Evolutionary conservation across 2,329 filamentous ascomycete genomes (phyloP).

Genomic region (Lachnellula subtilissima): DNA sequence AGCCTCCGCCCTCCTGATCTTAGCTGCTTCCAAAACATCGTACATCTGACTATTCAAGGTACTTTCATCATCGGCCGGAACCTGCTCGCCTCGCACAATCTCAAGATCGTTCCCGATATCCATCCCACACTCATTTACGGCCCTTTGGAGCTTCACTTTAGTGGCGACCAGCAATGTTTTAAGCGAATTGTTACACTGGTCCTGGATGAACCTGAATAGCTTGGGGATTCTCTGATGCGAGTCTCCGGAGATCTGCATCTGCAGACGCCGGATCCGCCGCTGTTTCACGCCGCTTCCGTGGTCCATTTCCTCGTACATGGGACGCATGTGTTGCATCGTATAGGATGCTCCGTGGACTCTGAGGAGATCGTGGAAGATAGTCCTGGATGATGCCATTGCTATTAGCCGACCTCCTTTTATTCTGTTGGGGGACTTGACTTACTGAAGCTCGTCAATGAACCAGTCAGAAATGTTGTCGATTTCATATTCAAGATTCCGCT

Average conservation of each 20-base stretch:
- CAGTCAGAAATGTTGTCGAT: slow-evolving; percentile 3
- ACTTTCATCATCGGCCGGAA: slow-evolving; percentile 1
- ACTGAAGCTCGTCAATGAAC: slow-evolving; percentile 10
- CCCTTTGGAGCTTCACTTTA: slow-evolving; percentile 1
- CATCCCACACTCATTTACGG: slow-evolving; percentile 3
- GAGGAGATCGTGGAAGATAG: slow-evolving; percentile 11
- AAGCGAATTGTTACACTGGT: slow-evolving; percentile 3
- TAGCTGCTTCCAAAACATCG: slow-evolving; percentile 4
- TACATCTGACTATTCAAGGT: slow-evolving; percentile 1
- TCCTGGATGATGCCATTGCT: not conserved
- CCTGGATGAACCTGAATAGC: slow-evolving; percentile 9
- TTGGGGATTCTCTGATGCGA: not conserved
- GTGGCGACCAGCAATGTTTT: not conserved
- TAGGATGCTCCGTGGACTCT: slow-evolving; percentile 10
- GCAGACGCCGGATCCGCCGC: not conserved
- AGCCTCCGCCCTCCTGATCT: slow-evolving; percentile 1
- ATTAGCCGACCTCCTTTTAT: not conserved
- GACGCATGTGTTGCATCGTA: slow-evolving; percentile 6
- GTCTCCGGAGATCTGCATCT: slow-evolving; percentile 4
- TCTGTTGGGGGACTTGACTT: not conserved
- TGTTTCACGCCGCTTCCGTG: not conserved
- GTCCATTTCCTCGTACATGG: slow-evolving; percentile 12
- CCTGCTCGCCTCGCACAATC: slow-evolving; percentile 6
- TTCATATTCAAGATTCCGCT: slow-evolving; percentile 7
- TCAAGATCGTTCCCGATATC: slow-evolving; percentile 13